A percentile compares a stretch with the other conserved stretches of the same genome.
These are phyloP conservation scores for Pseudogymnoascus sp. DNA, from an alignment of 2,329 filamentous ascomycete species.

Conservation along the genomic window DNA sequence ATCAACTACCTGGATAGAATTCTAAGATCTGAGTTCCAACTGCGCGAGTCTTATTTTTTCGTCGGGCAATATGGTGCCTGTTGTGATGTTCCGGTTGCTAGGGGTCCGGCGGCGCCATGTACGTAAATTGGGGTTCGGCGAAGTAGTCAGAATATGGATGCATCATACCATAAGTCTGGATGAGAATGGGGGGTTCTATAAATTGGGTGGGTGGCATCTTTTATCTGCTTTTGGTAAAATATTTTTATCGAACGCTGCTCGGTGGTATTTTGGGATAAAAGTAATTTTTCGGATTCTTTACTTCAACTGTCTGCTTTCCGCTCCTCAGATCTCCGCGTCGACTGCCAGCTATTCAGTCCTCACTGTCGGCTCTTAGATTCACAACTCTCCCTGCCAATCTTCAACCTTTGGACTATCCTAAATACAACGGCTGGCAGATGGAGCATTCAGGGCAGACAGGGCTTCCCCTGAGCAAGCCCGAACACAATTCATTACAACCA, in stretches of 20 bases:
- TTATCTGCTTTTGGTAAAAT: not conserved
- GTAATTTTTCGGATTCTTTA: too few relatives aligned
- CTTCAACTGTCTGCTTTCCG: too few relatives aligned
- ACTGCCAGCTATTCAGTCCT: too few relatives aligned
- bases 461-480: not conserved
- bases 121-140: not conserved
- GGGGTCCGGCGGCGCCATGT: not conserved
- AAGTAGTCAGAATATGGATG: not conserved
- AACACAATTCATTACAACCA: not conserved
- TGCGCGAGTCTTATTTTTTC: too few relatives aligned
- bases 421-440: not conserved
- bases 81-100: too few relatives aligned
- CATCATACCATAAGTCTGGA: not conserved
- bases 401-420: not conserved
- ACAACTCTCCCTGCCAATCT: not conserved
- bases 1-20: too few relatives aligned
- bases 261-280: not conserved
- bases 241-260: not conserved
- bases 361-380: not conserved
- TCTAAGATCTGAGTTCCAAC: too few relatives aligned
- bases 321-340: too few relatives aligned
- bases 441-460: not conserved
- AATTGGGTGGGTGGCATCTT: not conserved
- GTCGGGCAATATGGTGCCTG: too few relatives aligned
- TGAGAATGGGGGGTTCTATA: not conserved